Evolutionary conservation across 768 basidiomycete genomes (phyloP), one percentile per base, ranked within the genome.

Genomic region (Lactarius tabidus): DNA sequence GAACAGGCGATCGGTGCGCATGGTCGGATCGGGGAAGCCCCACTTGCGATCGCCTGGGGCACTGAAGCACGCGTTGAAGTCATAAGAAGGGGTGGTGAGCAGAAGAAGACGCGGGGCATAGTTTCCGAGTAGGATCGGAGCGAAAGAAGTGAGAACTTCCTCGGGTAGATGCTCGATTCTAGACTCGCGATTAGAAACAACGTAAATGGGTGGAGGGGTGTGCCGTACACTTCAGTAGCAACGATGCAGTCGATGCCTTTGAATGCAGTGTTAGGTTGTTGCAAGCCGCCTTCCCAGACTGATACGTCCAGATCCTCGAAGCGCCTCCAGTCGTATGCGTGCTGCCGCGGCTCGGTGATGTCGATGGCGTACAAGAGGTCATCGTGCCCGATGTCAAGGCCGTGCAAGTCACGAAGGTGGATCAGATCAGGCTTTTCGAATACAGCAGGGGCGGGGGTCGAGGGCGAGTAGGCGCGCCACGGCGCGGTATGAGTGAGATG

Each of bases 41-140:
- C 75, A 62, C 0, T 63, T 67, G 6, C 76, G 75, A 0, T 75
- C 73, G 41, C 76, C 78, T 0, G 88, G 89, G 1, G 84, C 73
- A 0, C 85, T 82, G 77, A 92, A 93, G 1, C 87, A 84, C 23
- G 79, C 81, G 68, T 93, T 95, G 79, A 90, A 96, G 2, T 83
- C 85, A 76, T 88, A 94, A 2, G 89, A 91, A 0, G 93, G 93
- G 0, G 93, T 96, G 0, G 93, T 95, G 70, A 95, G 72, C 26
- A 96, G 80, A 52, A 93, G 79, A 51, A 88, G 71, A 31, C 80
- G 79, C 1, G 94, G 93, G 61, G 84, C 85, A 70, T 96, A 96
- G 36, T 83, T 77, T 0, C 93, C 92, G 15, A 96, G 81, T 17
- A 95, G 76, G 57, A 86, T 74, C 4, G 89, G 88, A 8, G 87